Evolutionary conservation across 2,329 filamentous ascomycete genomes (phyloP).

Genomic region (Rutstroemia sp.): DNA sequence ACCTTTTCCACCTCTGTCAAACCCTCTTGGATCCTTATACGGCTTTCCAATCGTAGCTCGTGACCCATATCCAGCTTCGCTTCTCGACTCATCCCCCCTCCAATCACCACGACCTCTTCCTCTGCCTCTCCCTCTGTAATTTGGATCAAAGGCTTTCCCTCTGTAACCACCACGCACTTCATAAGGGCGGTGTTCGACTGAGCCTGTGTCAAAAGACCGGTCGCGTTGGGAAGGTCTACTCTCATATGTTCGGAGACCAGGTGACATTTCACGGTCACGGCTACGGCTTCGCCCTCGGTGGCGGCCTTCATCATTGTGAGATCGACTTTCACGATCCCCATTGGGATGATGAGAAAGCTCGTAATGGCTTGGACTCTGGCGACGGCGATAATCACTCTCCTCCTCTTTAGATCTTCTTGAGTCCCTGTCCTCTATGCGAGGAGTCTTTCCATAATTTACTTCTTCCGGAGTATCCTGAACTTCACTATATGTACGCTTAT

Average conservation of each 20-base stretch:
- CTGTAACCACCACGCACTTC: slow-evolving; percentile 19
- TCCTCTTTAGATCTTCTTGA: slow-evolving; percentile 15
- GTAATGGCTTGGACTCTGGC: slow-evolving; percentile 19
- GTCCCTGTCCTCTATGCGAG: slow-evolving; percentile 21
- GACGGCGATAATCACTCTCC: slow-evolving; percentile 15
- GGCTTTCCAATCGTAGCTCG: slow-evolving; percentile 22
- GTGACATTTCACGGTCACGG: slow-evolving; percentile 24
- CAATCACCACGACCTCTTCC: slow-evolving; percentile 21
- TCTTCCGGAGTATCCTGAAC: slow-evolving; percentile 16
- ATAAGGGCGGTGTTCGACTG: slow-evolving; percentile 17
- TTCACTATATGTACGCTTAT: slow-evolving; percentile 26
- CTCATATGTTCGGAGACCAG: slow-evolving; percentile 18
- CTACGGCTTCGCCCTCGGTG: slow-evolving; percentile 16
- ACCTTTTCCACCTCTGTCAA: slow-evolving; percentile 27
- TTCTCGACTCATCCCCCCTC: slow-evolving; percentile 13
- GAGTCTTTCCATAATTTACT: slow-evolving; percentile 17
- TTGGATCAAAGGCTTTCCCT: slow-evolving; percentile 26
- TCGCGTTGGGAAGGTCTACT: slow-evolving; percentile 17
- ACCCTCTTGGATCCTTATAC: slow-evolving; percentile 21
- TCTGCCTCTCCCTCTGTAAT: slow-evolving; percentile 24
- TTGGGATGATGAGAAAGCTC: slow-evolving; percentile 15
- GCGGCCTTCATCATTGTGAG: slow-evolving; percentile 16
- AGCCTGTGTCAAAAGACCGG: slow-evolving; percentile 16
- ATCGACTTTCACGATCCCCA: slow-evolving; percentile 18
- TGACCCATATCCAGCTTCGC: slow-evolving; percentile 15